Conservation (phyloP, 2,329 filamentous ascomycete genomes). For the Pseudocercospora eumusae region DNA sequence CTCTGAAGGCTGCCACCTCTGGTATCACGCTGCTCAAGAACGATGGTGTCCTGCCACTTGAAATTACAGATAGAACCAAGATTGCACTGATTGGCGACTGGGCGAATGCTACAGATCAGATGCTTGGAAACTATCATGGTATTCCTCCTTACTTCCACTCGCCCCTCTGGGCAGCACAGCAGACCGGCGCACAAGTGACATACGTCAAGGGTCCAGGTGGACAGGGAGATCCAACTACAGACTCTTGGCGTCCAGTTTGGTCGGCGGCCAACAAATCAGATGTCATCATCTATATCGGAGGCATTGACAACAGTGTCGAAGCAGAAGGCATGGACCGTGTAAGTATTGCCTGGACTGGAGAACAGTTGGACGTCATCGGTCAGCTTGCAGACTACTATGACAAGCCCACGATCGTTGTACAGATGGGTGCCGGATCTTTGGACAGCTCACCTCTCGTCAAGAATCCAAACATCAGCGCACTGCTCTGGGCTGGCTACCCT, state of each 20-base stretch:
- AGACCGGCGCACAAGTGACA: conserved; percentile 50
- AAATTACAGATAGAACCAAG: conserved; percentile 41
- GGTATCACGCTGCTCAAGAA: conserved; percentile 57
- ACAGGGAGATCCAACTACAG: conserved; percentile 39
- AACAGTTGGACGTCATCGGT: conserved; percentile 55
- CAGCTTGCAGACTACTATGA: conserved; percentile 46
- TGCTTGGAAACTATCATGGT: conserved; percentile 63
- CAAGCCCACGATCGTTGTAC: conserved; percentile 56
- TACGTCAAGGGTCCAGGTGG: conserved; percentile 46
- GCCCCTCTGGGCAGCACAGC: conserved; percentile 55
- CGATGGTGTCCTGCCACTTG: conserved; percentile 51
- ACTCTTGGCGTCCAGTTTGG: conserved; percentile 36
- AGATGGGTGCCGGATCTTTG: conserved; percentile 55
- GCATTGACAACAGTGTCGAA: conserved; percentile 57
- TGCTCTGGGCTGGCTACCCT: conserved; percentile 62
- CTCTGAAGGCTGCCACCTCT: conserved; percentile 55
- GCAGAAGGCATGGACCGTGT: conserved; percentile 56
- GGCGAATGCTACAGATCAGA: conserved; percentile 58
- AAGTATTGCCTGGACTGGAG: conserved; percentile 54
- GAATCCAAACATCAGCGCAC: conserved; percentile 52
- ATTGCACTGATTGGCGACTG: conserved; percentile 61
- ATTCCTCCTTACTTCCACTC: conserved; percentile 57
- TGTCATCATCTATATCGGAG: conserved; percentile 57
- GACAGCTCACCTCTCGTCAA: conserved; percentile 54
- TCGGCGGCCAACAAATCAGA: conserved; percentile 50